Base-by-base conservation (phyloP, 208 protist genomes). In the Trypanosoma conorhini region DNA sequence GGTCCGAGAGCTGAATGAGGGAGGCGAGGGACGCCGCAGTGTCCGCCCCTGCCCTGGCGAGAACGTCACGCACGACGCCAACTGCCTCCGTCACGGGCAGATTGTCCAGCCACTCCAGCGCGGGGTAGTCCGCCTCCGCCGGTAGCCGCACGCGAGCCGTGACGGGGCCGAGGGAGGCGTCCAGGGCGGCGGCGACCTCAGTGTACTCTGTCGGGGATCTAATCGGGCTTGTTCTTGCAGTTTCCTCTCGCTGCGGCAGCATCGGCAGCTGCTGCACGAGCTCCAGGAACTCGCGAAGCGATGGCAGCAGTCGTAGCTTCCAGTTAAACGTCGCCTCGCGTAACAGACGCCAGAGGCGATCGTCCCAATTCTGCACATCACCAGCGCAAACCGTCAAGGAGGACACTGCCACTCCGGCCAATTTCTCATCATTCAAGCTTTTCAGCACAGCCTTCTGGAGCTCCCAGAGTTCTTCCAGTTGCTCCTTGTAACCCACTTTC, bases 401-500 rank as follows among this genome's bases (percentile, higher is more conserved):
- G 19, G 44, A 56, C 13, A 71, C 56, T n/a, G 67, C 67, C 7
- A 50, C 40, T 21, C 67, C 67, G 26, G 15, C 31, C 35, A 63
- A 1, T n/a, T 48, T 56, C 26, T 63, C 57, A 26, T 56, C 31
- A 10, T 63, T 24, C 38, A 28, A 28, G 13, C 62, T 67, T 19
- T 44, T 67, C 22, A 67, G 19, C 33, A 58, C 8, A 19, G 62
- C 50, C 33, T 67, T 67, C 33, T 67, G 62, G 15, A 56, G 22
- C 8, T 31, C 24, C 19, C 30, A 56, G 33, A 67, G 48, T 58
- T 67, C 62, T 28, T 67, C 31, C 19, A 57, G n/a, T 40, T 57
- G 30, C 42, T 67, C 50, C 13, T 58, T 67, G n/a, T n/a, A 22
- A 33, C 40, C 24, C 22, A 42, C 38, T 40, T 54, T 26, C 26